Percentiles rank a stretch among this genome's conserved stretches.
Evolutionary conservation across 2,329 filamentous ascomycete genomes (phyloP).

Genomic region (Neopestalotiopsis clavispora): DNA sequence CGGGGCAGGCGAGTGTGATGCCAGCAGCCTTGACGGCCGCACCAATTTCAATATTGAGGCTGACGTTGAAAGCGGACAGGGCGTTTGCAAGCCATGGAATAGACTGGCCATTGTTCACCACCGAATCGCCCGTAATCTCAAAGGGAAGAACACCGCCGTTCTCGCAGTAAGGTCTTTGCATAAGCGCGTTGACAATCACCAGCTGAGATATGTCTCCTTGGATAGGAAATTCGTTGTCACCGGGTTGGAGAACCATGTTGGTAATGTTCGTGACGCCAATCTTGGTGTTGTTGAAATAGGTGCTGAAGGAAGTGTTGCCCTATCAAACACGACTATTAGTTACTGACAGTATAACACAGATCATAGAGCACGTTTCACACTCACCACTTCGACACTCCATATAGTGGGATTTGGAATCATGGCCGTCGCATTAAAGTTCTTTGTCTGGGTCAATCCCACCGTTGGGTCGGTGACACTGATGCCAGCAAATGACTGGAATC

Average conservation of each 20-base stretch:
- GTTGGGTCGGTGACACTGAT: constrained; percentile 55
- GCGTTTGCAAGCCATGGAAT: constrained; percentile 62
- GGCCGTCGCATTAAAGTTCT: constrained; percentile 66
- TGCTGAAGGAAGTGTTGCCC: constrained; percentile 68
- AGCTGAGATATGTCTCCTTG: constrained; percentile 57
- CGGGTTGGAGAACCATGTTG: constrained; percentile 60
- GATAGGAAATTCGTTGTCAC: constrained; percentile 60
- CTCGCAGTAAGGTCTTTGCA: constrained; percentile 53
- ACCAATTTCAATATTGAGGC: constrained; percentile 57
- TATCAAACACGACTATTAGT: constrained; percentile 30
- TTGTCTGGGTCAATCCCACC: constrained; percentile 48
- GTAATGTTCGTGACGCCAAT: constrained; percentile 64
- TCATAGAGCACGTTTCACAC: constrained; percentile 28
- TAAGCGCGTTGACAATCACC: constrained; percentile 50
- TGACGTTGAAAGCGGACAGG: constrained; percentile 55
- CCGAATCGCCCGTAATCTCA: constrained; percentile 56
- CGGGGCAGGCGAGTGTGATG: constrained; percentile 4
- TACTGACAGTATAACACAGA: background rate
- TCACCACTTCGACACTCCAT: constrained; percentile 67
- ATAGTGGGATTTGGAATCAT: constrained; percentile 68
- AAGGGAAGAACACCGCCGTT: constrained; percentile 57
- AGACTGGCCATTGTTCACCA: constrained; percentile 54
- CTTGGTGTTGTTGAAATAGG: constrained; percentile 53
- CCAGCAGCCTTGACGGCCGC: constrained; percentile 42
- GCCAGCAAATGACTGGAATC: constrained; percentile 61